A percentile compares a stretch with the other conserved stretches of the same genome.
Conservation (phyloP, 768 basidiomycete genomes). For the Lentinula detonsa region DNA sequence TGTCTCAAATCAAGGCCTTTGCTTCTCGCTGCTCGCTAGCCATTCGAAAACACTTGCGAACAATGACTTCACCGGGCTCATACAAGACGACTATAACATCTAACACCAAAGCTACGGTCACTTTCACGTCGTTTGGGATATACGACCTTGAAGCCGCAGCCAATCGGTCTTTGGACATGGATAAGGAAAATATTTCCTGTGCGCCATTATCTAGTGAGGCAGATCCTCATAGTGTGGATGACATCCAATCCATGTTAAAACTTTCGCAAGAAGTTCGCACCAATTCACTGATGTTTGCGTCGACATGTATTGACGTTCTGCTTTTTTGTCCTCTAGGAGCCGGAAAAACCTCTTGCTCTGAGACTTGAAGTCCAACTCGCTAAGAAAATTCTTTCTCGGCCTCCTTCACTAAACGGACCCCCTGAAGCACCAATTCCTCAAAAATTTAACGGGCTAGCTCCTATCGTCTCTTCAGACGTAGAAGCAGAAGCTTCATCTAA, state of each 20-base stretch:
- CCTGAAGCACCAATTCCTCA: background rate
- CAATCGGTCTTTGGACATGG: background rate
- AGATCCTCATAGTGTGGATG: background rate
- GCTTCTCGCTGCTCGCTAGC: background rate
- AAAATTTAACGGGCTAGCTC: background rate
- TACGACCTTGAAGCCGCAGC: background rate
- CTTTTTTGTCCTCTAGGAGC: background rate
- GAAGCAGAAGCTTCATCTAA: background rate
- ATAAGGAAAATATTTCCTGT: background rate
- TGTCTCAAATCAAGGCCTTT: background rate
- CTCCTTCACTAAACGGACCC: background rate
- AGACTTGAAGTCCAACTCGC: background rate
- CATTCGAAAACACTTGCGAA: background rate
- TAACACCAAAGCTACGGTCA: background rate
- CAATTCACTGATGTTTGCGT: no score
- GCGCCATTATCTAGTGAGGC: background rate
- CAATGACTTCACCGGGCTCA: background rate
- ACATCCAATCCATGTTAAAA: no score
- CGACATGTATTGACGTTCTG: background rate
- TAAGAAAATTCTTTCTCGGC: background rate
- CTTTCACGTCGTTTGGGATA: background rate
- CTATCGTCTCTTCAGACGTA: background rate
- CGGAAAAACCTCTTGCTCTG: background rate
- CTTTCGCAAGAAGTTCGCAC: no score
- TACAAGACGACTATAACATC: background rate